Evolutionary conservation across 176 grass and related monocot genomes (phyloP).

Genomic region (Phoenix roebelenii): DNA sequence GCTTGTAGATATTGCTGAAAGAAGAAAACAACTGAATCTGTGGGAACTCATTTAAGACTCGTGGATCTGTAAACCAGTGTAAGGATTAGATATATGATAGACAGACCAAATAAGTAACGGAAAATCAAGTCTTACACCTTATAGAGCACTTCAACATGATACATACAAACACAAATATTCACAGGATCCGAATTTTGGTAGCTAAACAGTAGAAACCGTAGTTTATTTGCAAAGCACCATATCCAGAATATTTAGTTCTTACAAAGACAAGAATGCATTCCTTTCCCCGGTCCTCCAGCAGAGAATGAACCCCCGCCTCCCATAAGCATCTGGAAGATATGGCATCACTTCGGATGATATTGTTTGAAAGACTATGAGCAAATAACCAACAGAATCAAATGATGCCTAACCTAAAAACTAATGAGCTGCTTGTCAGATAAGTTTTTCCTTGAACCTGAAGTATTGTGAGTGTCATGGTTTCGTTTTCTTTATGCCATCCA

Average conservation of each 20-base stretch:
- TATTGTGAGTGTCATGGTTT: constrained; percentile 49
- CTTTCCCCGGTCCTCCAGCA: constrained; percentile 85
- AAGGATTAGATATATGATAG: too few relatives aligned
- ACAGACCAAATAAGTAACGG: too few relatives aligned
- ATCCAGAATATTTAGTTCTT: not conserved
- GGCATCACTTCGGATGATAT: constrained; percentile 1
- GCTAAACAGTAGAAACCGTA: too few relatives aligned
- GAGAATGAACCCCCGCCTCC: constrained; percentile 71
- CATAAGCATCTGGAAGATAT: constrained; percentile 57
- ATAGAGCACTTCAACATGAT: too few relatives aligned
- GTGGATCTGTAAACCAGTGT: constrained; percentile 35
- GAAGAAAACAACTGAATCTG: constrained; percentile 74
- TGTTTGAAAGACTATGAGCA: constrained; percentile 1
- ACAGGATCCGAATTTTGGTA: too few relatives aligned
- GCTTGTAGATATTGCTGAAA: constrained; percentile 80
- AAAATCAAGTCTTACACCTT: not conserved
- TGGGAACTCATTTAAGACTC: constrained; percentile 63
- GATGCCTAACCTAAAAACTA: not conserved
- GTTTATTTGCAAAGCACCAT: too few relatives aligned
- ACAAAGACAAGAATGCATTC: constrained; percentile 46
- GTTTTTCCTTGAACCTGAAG: constrained; percentile 49
- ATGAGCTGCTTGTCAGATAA: not conserved
- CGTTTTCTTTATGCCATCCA: constrained; percentile 85
- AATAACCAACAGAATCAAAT: not conserved
- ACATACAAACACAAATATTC: too few relatives aligned